Base-by-base conservation (phyloP, 2,329 filamentous ascomycete genomes). In the Sclerotinia sclerotiorum region DNA sequence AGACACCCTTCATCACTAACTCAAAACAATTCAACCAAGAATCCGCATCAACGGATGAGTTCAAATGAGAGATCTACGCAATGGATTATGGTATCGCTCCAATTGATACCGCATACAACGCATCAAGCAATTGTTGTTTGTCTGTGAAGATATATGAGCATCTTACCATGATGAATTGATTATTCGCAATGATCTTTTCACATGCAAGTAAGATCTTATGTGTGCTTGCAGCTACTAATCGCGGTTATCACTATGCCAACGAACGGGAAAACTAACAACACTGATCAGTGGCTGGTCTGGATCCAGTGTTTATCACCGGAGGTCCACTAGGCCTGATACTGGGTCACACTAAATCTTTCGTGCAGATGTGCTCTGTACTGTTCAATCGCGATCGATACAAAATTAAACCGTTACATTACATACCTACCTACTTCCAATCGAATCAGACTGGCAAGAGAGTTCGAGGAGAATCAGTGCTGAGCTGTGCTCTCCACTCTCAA, bases 401-500 rank as follows among this genome's bases (percentile, higher is more conserved):
- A 6, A 54, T 42, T 39, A n/a, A 44, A 48, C 35, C 32, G 27
- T 27, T 15, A 19, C 27, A 54, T 35, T 7, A 3, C 32, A 29
- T 35, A 35, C 32, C 32, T 39, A 42, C 39, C 39, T 42, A 44
- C 4, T 39, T 62, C 35, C 21, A 56, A 54, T 55, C 15, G n/a
- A 32, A 24, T 3, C 49, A 21, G 42, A 65, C 44, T 52, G 60
- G 42, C 29, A 48, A 42, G 60, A 56, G 67, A 60, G 69, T 64
- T 56, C 19, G n/a, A 60, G 65, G 65, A 51, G 39, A 62, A 54
- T 67, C 49, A 44, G 66, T 68, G 62, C 51, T 24, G 69, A 72
- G 71, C 69, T 69, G 67, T 63, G 70, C 69, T 73, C 71, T 68
- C 67, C 63, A 54, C 54, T 42, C 51, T 17, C n/a, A 58, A 49